Percentiles rank a stretch among this genome's conserved stretches.
These are phyloP conservation scores for Fraxinus quadrangulata DNA, from an alignment of 257 asterid species.

Conservation along the genomic window DNA sequence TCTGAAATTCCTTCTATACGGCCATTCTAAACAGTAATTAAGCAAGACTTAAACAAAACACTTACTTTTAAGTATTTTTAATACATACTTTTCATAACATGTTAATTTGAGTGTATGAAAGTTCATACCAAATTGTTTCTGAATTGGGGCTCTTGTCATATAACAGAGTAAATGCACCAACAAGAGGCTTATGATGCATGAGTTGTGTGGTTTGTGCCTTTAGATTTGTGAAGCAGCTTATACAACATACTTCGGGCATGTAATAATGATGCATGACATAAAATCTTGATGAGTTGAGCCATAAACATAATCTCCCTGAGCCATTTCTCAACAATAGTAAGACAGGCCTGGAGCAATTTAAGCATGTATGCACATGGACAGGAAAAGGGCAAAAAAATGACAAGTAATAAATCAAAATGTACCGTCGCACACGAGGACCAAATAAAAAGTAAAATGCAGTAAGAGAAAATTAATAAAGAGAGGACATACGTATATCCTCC, in stretches of 20 bases:
- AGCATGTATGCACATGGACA: neutral
- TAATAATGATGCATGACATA: neutral
- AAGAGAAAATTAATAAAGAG: conserved; percentile 18
- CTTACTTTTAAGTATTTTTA: neutral
- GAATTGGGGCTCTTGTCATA: neutral
- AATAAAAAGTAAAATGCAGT: neutral
- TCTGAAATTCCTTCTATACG: neutral
- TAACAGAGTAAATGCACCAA: neutral
- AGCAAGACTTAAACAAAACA: neutral
- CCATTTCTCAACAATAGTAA: neutral
- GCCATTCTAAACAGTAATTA: neutral
- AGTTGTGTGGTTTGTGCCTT: neutral
- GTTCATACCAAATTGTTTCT: neutral
- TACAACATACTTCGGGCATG: neutral
- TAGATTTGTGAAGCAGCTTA: neutral
- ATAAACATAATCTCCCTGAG: neutral
- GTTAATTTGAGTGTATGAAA: neutral
- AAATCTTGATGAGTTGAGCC: neutral
- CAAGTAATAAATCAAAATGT: neutral
- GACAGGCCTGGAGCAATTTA: neutral
- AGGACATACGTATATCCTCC: conserved; percentile 72
- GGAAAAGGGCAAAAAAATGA: neutral
- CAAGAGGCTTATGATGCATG: neutral
- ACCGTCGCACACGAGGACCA: neutral
- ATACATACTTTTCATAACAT: too few species aligned